Conservation (phyloP, 257 asterid genomes). For the Lavandula angustifolia region DNA sequence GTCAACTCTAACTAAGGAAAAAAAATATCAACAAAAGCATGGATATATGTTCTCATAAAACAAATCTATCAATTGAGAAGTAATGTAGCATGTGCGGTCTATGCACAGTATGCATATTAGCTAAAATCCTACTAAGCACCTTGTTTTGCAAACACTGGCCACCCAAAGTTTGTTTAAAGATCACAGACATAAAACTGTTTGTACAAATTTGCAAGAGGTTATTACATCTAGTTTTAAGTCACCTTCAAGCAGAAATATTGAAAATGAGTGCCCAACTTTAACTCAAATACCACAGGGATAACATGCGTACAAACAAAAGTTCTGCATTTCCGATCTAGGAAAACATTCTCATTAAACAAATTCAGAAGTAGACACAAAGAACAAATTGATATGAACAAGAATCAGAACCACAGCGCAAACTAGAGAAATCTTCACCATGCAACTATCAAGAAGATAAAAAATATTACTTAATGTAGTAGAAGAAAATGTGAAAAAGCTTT, state of each 20-base stretch:
- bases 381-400: background rate
- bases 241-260: background rate
- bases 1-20: background rate
- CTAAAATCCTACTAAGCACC: background rate
- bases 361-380: background rate
- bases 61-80: background rate
- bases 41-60: background rate
- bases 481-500: background rate
- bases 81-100: background rate
- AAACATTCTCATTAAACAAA: background rate
- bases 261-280: background rate
- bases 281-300: background rate
- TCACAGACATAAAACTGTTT: background rate
- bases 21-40: background rate
- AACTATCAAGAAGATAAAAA: background rate
- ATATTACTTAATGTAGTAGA: background rate
- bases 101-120: background rate
- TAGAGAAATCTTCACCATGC: background rate
- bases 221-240: background rate
- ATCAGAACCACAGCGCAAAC: background rate
- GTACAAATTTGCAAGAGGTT: background rate
- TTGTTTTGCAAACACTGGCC: constrained; percentile 1
- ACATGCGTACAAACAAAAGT: background rate
- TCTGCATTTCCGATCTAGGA: background rate
- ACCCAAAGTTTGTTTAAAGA: background rate